phyloP scores from a whole-genome alignment of 2,329 filamentous ascomycete genomes.

The Emmonsia crescens region DNA sequence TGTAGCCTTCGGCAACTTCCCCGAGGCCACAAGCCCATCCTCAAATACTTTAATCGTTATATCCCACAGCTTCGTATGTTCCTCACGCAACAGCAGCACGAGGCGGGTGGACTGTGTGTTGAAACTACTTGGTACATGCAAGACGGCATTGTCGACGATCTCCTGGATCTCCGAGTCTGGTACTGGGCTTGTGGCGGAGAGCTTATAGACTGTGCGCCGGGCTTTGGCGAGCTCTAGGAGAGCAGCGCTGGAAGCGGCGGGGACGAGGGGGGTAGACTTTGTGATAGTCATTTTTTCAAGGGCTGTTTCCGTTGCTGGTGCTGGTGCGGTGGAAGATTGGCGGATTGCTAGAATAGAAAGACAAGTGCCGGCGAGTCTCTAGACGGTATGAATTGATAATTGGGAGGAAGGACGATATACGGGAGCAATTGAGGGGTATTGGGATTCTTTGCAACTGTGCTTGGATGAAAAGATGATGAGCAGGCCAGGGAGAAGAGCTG shows the following conservation, averaged over 20 bases:
- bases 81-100: constrained; percentile 65
- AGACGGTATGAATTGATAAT: neutral
- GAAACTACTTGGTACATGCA: constrained; percentile 68
- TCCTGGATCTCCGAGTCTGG: constrained; percentile 27
- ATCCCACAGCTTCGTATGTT: constrained; percentile 86
- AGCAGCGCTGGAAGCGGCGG: constrained; percentile 10
- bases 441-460: neutral
- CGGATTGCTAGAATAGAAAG: neutral
- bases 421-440: neutral
- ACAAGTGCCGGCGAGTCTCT: neutral
- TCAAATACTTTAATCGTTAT: constrained; percentile 50
- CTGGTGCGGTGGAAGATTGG: neutral
- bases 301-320: neutral
- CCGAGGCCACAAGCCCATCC: constrained; percentile 55
- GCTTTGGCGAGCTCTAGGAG: constrained; percentile 24
- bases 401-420: neutral
- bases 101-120: constrained; percentile 77
- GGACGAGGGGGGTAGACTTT: neutral
- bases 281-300: neutral
- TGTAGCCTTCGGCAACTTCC: constrained; percentile 36
- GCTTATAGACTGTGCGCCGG: constrained; percentile 28
- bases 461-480: neutral
- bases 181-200: constrained; percentile 25
- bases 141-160: constrained; percentile 41
- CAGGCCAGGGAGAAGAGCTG: neutral